Evolutionary conservation across 2,329 filamentous ascomycete genomes (phyloP).

Genomic region (Stemphylium lycopersici): DNA sequence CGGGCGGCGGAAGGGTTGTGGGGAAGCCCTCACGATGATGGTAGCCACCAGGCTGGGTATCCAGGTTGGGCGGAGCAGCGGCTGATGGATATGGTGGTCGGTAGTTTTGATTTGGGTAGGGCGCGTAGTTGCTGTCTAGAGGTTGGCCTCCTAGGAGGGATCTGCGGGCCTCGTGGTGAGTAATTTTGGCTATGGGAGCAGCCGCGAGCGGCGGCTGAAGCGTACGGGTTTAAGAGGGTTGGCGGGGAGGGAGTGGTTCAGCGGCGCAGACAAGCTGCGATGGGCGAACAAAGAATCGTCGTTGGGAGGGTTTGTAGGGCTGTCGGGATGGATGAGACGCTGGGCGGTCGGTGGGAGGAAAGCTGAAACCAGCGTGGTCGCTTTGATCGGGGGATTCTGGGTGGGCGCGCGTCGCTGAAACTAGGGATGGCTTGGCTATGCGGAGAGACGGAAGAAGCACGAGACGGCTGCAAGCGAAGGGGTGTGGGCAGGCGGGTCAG

Average conservation of each 20-base stretch:
- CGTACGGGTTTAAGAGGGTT: constrained; percentile 24
- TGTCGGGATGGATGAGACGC: constrained; percentile 40
- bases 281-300: constrained; percentile 17
- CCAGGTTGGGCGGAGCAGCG: constrained; percentile 45
- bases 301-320: constrained; percentile 25
- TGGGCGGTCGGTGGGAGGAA: constrained; percentile 7
- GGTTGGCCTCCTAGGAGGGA: constrained; percentile 65
- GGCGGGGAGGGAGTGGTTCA: constrained; percentile 11
- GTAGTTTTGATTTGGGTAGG: constrained; percentile 42
- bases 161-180: constrained; percentile 61
- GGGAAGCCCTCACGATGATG: constrained; percentile 49
- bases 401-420: constrained; percentile 33
- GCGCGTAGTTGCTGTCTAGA: constrained; percentile 58
- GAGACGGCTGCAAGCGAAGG: neutral
- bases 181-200: constrained; percentile 57
- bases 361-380: constrained; percentile 28
- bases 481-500: neutral
- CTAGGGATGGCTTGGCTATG: constrained; percentile 29
- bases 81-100: constrained; percentile 50
- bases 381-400: constrained; percentile 13
- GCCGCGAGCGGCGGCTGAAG: constrained; percentile 46
- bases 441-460: constrained; percentile 27
- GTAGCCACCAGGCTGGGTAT: constrained; percentile 58
- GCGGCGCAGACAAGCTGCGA: constrained; percentile 19
- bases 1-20: constrained; percentile 50